Conservation (phyloP, 2,329 filamentous ascomycete genomes). For the Trichoderma citrinoviride region DNA sequence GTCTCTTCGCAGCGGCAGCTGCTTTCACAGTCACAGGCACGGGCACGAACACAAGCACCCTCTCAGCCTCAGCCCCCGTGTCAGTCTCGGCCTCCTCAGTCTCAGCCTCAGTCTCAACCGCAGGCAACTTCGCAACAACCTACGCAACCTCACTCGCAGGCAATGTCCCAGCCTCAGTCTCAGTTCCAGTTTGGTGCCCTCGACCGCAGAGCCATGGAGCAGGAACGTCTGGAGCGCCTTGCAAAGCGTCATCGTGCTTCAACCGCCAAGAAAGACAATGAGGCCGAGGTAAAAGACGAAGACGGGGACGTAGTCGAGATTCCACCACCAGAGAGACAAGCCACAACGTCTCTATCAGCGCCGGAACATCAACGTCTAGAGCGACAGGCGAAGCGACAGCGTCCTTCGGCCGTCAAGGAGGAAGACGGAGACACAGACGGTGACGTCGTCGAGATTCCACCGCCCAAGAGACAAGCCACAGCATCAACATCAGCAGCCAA, state of each 20-base stretch:
- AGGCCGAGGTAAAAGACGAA: not conserved
- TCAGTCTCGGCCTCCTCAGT: not conserved
- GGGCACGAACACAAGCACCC: not conserved
- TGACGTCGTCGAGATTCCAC: too few species aligned
- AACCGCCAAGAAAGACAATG: not conserved
- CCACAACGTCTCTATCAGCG: not conserved
- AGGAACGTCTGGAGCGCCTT: conserved; percentile 71
- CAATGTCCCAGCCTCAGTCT: not conserved
- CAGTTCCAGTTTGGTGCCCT: conserved; percentile 44
- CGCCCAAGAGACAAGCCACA: not conserved
- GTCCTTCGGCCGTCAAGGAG: conserved; percentile 22
- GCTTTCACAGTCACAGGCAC: not conserved
- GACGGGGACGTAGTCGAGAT: conserved; percentile 33
- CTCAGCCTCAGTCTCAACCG: not conserved
- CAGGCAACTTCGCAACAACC: not conserved
- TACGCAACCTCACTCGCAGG: too few species aligned
- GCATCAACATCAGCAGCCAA: not conserved
- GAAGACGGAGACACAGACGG: too few species aligned
- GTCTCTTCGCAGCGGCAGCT: too few species aligned
- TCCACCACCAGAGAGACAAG: conserved; percentile 30
- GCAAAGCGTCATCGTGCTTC: conserved; percentile 49
- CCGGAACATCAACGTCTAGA: conserved; percentile 73
- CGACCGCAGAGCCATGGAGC: conserved; percentile 80
- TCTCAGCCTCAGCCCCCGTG: not conserved
- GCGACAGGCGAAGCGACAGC: conserved; percentile 58